phyloP scores from a whole-genome alignment of 345 rosid species.

The Salix purpurea region DNA sequence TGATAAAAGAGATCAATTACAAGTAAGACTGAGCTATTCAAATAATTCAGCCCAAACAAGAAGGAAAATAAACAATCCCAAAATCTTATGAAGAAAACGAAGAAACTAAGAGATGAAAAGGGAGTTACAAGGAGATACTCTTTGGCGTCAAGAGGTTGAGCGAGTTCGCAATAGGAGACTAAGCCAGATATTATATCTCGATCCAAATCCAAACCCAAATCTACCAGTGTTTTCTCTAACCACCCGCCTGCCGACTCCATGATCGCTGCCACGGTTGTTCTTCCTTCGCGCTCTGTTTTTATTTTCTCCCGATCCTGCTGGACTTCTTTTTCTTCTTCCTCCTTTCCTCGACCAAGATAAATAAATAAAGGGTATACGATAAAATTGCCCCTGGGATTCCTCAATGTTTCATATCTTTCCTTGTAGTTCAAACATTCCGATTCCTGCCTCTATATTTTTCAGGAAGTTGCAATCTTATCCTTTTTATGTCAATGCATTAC shows the following conservation, averaged over 20 bases:
- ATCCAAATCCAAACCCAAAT: conserved; percentile 78
- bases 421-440: no score
- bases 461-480: no score
- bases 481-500: no score
- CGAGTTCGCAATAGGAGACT: conserved; percentile 86
- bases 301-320: no score
- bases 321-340: no score
- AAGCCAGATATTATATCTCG: conserved; percentile 68
- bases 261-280: background rate
- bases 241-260: conserved; percentile 73
- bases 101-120: background rate
- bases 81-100: background rate
- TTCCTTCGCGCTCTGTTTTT: background rate
- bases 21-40: no score
- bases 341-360: no score
- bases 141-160: conserved; percentile 88
- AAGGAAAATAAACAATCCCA: background rate
- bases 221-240: conserved; percentile 71
- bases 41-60: background rate
- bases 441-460: no score
- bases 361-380: no score
- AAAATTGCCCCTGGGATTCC: no score
- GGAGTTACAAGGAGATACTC: conserved; percentile 81
- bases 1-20: no score
- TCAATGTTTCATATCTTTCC: no score